phyloP scores from a whole-genome alignment of 768 basidiomycete genomes.

The Amanita jacksonii region DNA sequence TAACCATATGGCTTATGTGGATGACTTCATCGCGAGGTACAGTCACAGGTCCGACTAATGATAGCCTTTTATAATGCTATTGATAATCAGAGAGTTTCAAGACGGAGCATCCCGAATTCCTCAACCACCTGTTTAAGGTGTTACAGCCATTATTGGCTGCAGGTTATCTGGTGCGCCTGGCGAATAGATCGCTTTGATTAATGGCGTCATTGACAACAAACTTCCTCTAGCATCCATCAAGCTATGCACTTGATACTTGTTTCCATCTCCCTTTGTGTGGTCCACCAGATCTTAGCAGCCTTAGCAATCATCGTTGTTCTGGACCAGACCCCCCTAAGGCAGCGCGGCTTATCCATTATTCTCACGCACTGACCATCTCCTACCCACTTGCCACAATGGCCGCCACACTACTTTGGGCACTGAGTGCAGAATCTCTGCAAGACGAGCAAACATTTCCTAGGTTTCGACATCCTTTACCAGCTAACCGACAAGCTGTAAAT shows the following conservation, averaged over 20 bases:
- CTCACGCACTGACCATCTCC: conserved; percentile 28
- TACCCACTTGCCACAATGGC: conserved; percentile 31
- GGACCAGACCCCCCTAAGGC: conserved; percentile 21
- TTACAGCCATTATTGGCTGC: conserved; percentile 31
- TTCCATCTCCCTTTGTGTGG: conserved; percentile 31
- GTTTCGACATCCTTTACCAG: conserved; percentile 19
- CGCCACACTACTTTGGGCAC: conserved; percentile 26
- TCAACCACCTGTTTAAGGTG: conserved; percentile 20
- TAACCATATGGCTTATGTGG: conserved; percentile 39
- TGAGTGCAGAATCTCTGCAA: conserved; percentile 28
- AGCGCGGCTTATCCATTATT: conserved; percentile 31
- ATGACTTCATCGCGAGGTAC: conserved; percentile 31
- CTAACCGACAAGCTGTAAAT: conserved; percentile 21
- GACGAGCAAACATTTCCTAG: conserved; percentile 18
- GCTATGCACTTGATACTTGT: conserved; percentile 34
- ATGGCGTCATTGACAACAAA: conserved; percentile 8
- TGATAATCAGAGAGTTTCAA: conserved; percentile 22
- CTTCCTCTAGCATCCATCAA: conserved; percentile 29
- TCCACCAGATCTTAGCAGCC: conserved; percentile 14
- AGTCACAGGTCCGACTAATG: conserved; percentile 7
- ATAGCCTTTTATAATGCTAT: background rate
- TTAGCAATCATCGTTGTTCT: conserved; percentile 16
- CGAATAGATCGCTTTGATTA: conserved; percentile 2
- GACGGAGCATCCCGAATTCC: conserved; percentile 19
- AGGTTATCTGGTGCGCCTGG: conserved; percentile 28